phyloP scores from a whole-genome alignment of 257 asterid species.

The Solanum sejunctum region DNA sequence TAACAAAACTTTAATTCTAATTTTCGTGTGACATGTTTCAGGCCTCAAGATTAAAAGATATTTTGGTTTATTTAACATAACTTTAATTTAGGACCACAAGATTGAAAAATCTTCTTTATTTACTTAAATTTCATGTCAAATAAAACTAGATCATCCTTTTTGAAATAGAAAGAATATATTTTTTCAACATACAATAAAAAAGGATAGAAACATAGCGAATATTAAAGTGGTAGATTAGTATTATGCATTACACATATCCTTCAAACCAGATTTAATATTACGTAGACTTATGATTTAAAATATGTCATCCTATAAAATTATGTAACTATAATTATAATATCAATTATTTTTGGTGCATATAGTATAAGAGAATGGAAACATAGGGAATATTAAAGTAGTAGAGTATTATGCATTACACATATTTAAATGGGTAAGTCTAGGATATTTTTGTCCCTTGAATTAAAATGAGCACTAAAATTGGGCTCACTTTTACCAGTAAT shows the following conservation, averaged over 20 bases:
- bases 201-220: too few relatives aligned
- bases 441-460: background rate
- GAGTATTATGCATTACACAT: background rate
- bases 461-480: background rate
- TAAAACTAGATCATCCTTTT: too few relatives aligned
- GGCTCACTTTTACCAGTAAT: background rate
- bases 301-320: background rate
- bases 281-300: background rate
- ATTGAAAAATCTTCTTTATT: too few relatives aligned
- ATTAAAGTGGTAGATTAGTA: too few relatives aligned
- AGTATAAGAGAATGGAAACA: background rate
- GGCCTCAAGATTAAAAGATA: too few relatives aligned
- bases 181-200: too few relatives aligned
- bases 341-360: background rate
- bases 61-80: too few relatives aligned
- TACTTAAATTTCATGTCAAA: too few relatives aligned
- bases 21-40: too few relatives aligned
- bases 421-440: background rate
- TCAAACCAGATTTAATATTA: constrained; percentile 37
- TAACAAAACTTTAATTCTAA: too few relatives aligned
- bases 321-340: background rate
- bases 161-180: too few relatives aligned
- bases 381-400: background rate
- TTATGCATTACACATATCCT: constrained; percentile 31
- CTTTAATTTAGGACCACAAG: too few relatives aligned